Percentiles rank a stretch among this genome's conserved stretches.
Conservation (phyloP, 1,284 basidiomycete species). For the Pascua sp. region DNA sequence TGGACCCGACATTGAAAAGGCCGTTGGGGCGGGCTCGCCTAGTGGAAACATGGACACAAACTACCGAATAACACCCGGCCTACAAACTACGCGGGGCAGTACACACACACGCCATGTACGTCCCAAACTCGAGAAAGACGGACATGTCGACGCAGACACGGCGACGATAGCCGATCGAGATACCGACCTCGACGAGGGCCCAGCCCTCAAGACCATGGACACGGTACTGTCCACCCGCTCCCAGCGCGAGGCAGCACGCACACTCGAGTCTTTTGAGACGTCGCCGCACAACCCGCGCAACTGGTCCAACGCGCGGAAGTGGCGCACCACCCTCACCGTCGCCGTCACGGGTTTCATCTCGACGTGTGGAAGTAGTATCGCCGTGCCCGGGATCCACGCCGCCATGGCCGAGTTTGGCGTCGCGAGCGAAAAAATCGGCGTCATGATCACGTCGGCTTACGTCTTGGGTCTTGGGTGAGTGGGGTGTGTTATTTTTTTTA, state of each 20-base stretch:
- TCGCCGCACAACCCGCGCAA: constrained; percentile 40
- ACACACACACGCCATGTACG: no score
- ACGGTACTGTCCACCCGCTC: constrained; percentile 22
- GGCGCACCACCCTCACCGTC: constrained; percentile 34
- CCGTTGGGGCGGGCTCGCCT: no score
- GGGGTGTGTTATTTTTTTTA: background rate
- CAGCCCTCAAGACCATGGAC: constrained; percentile 11
- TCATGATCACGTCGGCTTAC: constrained; percentile 39
- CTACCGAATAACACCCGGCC: no score
- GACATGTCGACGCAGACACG: no score
- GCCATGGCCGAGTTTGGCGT: constrained; percentile 36
- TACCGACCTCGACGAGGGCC: background rate
- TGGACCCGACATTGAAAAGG: no score
- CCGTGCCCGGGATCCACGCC: constrained; percentile 39
- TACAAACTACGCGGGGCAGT: no score
- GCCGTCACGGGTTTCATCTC: constrained; percentile 45
- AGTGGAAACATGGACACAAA: no score
- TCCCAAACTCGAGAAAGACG: no score
- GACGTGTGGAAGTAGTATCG: constrained; percentile 42
- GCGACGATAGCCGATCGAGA: no score
- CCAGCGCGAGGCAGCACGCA: constrained; percentile 25
- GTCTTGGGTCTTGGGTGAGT: constrained; percentile 46
- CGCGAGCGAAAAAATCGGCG: constrained; percentile 37
- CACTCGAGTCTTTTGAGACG: constrained; percentile 26
- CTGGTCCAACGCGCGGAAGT: constrained; percentile 33